Evolutionary conservation across 2,329 filamentous ascomycete genomes (phyloP).

Genomic region (Rhynchosporium secalis): DNA sequence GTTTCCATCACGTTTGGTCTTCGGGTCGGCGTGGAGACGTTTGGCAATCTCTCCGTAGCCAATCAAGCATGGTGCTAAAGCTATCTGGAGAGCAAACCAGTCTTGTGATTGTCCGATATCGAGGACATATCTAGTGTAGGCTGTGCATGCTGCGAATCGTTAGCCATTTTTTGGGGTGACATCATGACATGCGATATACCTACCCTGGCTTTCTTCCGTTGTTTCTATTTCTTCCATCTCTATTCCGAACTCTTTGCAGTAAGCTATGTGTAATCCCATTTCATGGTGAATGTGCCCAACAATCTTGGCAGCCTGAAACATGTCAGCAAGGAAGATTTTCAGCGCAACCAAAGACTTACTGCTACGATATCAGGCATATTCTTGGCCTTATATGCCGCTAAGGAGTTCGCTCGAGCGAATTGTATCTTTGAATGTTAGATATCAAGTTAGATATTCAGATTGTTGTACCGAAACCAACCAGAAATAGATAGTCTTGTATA

Average conservation of each 20-base stretch:
- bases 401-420: slow-evolving; percentile 81
- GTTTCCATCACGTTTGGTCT: slow-evolving; percentile 65
- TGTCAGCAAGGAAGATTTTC: neutral
- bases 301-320: slow-evolving; percentile 60
- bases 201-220: slow-evolving; percentile 74
- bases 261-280: slow-evolving; percentile 77
- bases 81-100: slow-evolving; percentile 82
- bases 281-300: slow-evolving; percentile 77
- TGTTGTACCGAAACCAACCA: slow-evolving; percentile 53
- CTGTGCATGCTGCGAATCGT: slow-evolving; percentile 61
- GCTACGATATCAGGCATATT: slow-evolving; percentile 70
- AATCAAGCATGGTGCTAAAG: slow-evolving; percentile 83
- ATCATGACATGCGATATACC: slow-evolving; percentile 5
- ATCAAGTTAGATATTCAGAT: neutral
- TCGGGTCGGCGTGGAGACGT: slow-evolving; percentile 63
- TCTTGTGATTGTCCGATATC: slow-evolving; percentile 87
- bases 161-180: slow-evolving; percentile 11
- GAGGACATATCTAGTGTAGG: slow-evolving; percentile 83
- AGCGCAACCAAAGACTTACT: slow-evolving; percentile 46
- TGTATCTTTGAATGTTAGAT: slow-evolving; percentile 58
- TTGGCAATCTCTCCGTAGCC: slow-evolving; percentile 81
- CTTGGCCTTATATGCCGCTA: slow-evolving; percentile 83
- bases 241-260: slow-evolving; percentile 80
- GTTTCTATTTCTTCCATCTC: slow-evolving; percentile 69
- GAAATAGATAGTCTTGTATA: slow-evolving; percentile 87